These are phyloP conservation scores for Ophiostoma perfectum DNA, from an alignment of 2,329 filamentous ascomycete species.

Conservation along the genomic window DNA sequence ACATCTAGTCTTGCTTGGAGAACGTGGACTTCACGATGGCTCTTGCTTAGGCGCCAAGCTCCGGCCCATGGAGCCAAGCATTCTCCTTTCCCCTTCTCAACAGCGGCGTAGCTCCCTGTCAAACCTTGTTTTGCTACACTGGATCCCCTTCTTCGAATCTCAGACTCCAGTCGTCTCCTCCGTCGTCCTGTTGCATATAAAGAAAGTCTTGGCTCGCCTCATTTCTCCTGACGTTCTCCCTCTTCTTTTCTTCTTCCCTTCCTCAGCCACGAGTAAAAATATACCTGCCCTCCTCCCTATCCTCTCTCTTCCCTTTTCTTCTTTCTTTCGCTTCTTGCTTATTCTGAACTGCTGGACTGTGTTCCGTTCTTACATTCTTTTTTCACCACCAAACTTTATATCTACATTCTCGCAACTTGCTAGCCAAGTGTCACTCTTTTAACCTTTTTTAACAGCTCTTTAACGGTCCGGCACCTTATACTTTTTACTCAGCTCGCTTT, in stretches of 20 bases:
- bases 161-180: neutral
- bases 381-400: neutral
- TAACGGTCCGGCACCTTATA: constrained; percentile 47
- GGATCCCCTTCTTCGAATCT: neutral
- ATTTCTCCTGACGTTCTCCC: neutral
- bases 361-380: constrained; percentile 37
- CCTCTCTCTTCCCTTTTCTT: constrained; percentile 25
- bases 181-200: constrained; percentile 20
- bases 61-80: constrained; percentile 15
- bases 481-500: constrained; percentile 11
- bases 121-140: constrained; percentile 14
- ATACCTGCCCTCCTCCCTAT: constrained; percentile 27
- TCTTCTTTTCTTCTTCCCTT: constrained; percentile 15
- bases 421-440: constrained; percentile 21
- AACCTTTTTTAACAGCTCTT: constrained; percentile 14
- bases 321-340: constrained; percentile 36
- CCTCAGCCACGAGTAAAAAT: constrained; percentile 28
- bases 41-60: constrained; percentile 20
- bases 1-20: neutral
- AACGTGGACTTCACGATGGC: constrained; percentile 9
- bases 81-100: constrained; percentile 18
- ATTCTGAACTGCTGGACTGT: constrained; percentile 41
- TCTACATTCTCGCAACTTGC: constrained; percentile 25
- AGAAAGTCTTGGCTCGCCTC: constrained; percentile 21
- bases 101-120: constrained; percentile 10